Conservation (phyloP, 2,329 filamentous ascomycete species). For the Fusarium ramigenum region DNA sequence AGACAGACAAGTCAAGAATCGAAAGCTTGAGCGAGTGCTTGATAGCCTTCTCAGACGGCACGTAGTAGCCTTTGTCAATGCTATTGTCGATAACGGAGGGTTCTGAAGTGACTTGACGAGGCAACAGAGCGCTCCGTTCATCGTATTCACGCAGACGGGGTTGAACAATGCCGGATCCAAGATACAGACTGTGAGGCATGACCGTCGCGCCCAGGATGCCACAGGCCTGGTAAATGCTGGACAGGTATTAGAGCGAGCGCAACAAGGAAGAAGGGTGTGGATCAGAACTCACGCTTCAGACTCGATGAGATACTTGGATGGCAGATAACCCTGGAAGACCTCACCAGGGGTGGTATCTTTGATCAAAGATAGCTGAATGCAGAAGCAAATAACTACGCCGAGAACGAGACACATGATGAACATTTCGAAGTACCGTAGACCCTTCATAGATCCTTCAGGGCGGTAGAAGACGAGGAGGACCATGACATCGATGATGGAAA, state of each 20-base stretch:
- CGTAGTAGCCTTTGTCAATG: background rate
- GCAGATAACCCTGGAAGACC: background rate
- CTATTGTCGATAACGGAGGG: background rate
- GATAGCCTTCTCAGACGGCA: background rate
- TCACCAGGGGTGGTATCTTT: background rate
- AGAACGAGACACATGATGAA: background rate
- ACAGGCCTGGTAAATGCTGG: background rate
- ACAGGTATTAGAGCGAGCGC: background rate
- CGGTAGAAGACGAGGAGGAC: background rate
- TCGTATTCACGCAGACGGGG: background rate
- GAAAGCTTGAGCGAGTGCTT: background rate
- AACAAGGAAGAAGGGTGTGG: accelerated
- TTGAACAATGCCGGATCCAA: background rate
- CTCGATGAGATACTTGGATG: background rate
- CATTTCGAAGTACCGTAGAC: background rate
- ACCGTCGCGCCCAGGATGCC: background rate
- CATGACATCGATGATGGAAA: background rate
- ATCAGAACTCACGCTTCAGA: background rate
- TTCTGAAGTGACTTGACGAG: background rate
- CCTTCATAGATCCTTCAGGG: background rate
- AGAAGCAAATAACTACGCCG: background rate
- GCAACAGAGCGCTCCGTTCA: background rate
- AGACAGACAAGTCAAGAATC: background rate
- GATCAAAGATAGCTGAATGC: background rate
- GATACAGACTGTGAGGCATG: background rate